These are phyloP conservation scores for Cyberlindnera petersonii DNA, from an alignment of 805 yeast species.

Conservation along the genomic window DNA sequence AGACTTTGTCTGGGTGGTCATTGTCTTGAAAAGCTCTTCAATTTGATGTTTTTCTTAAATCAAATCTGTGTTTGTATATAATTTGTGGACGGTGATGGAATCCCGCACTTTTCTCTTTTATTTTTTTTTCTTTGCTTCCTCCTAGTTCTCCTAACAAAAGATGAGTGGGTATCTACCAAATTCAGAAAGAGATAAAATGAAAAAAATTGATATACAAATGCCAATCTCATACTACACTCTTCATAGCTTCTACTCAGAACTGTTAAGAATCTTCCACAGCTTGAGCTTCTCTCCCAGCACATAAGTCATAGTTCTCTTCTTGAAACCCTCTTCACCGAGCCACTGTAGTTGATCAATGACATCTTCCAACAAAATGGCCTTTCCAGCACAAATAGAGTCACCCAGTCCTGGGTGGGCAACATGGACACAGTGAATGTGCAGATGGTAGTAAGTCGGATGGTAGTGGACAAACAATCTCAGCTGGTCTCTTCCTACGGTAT, in stretches of 20 bases:
- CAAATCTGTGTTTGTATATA: too few relatives aligned
- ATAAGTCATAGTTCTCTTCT: constrained; percentile 56
- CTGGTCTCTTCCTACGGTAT: constrained; percentile 44
- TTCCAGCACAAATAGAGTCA: constrained; percentile 67
- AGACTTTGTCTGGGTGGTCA: constrained; percentile 2
- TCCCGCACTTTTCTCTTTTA: too few relatives aligned
- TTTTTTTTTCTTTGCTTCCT: too few relatives aligned
- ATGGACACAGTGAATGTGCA: constrained; percentile 88
- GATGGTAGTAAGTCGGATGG: constrained; percentile 94
- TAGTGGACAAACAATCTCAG: constrained; percentile 82
- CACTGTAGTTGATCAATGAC: constrained; percentile 65
- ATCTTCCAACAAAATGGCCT: constrained; percentile 78
- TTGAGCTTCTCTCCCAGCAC: constrained; percentile 73
- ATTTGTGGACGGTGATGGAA: too few relatives aligned
- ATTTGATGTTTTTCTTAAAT: too few relatives aligned
- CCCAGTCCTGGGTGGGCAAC: constrained; percentile 65
- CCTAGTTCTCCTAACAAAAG: too few relatives aligned
- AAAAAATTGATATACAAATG: too few relatives aligned
- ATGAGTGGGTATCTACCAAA: too few relatives aligned
- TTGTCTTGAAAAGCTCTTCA: neutral
- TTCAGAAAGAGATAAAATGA: too few relatives aligned
- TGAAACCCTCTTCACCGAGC: constrained; percentile 54
- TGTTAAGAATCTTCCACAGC: constrained; percentile 50
- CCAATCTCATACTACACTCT: too few relatives aligned
- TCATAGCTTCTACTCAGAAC: neutral